Evolutionary conservation across 108 stramenopile species (phyloP).

Genomic region (Cylindrotheca fusiformis): DNA sequence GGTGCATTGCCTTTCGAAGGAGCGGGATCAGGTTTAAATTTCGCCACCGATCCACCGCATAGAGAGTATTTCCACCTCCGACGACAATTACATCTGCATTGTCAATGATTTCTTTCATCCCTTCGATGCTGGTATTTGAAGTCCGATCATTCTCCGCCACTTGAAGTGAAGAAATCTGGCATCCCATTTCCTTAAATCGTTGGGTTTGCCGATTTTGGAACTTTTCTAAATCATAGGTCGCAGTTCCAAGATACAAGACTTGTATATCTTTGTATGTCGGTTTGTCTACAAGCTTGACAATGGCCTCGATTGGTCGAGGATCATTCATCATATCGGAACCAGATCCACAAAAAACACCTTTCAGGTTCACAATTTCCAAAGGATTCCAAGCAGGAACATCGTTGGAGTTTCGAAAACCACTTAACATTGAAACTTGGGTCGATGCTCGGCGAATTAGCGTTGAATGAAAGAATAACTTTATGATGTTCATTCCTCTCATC

Average conservation of each 20-base stretch:
- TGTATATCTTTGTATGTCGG: slow-evolving; percentile 2
- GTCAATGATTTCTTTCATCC: slow-evolving; percentile 37
- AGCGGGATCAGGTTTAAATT: slow-evolving; percentile 49
- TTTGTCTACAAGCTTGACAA: slow-evolving; percentile 42
- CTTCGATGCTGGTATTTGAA: background rate
- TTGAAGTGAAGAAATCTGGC: slow-evolving; percentile 30
- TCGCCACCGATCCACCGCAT: slow-evolving; percentile 79
- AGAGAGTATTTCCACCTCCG: slow-evolving; percentile 84
- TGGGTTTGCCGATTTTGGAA: slow-evolving; percentile 10
- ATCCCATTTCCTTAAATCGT: slow-evolving; percentile 5
- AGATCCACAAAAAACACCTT: slow-evolving; percentile 57
- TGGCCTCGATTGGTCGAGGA: slow-evolving; percentile 38
- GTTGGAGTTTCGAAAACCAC: too few species aligned
- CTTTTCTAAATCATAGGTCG: slow-evolving; percentile 50
- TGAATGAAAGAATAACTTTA: too few species aligned
- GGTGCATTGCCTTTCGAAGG: slow-evolving; percentile 36
- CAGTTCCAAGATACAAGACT: slow-evolving; percentile 70
- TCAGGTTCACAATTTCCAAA: too few species aligned
- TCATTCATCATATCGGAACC: slow-evolving; percentile 48
- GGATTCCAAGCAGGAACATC: too few species aligned
- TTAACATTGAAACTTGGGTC: too few species aligned
- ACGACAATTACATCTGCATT: slow-evolving; percentile 66
- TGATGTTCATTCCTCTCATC: too few species aligned
- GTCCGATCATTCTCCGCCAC: slow-evolving; percentile 29
- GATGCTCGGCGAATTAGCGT: too few species aligned